Conservation (phyloP, 257 asterid species). For the Ajuga chamaepitys region DNA sequence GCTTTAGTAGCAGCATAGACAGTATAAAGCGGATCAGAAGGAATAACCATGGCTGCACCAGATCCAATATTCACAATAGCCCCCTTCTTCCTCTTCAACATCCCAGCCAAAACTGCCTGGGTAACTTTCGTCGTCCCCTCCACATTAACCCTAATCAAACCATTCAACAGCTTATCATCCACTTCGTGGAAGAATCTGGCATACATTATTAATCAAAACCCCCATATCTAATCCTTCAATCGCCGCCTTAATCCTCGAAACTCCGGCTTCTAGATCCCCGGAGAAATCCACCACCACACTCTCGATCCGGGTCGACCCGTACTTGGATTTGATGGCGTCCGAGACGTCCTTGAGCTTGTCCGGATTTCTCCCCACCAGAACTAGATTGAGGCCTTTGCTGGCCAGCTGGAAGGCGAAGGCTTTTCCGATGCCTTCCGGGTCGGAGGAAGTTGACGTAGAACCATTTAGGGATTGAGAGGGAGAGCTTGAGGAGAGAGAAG, state of each 20-base stretch:
- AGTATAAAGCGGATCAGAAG: constrained; percentile 91
- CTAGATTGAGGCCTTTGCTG: constrained; percentile 56
- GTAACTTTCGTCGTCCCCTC: constrained; percentile 90
- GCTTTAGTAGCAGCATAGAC: constrained; percentile 98
- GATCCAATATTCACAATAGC: too few species aligned
- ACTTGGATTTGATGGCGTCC: constrained; percentile 42
- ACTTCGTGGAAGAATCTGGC: constrained; percentile 90
- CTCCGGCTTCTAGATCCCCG: constrained; percentile 78
- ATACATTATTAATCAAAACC: constrained; percentile 63
- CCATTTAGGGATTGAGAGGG: constrained; percentile 46
- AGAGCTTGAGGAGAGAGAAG: constrained; percentile 33
- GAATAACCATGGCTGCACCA: constrained; percentile 79
- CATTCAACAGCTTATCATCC: constrained; percentile 69
- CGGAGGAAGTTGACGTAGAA: constrained; percentile 70
- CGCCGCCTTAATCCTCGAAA: constrained; percentile 49
- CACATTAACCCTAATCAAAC: constrained; percentile 75
- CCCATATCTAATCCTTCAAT: constrained; percentile 81
- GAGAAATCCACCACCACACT: constrained; percentile 82
- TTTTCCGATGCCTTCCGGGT: constrained; percentile 87
- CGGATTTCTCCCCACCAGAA: constrained; percentile 79
- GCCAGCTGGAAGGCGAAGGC: constrained; percentile 86
- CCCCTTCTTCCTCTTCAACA: constrained; percentile 80
- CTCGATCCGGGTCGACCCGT: constrained; percentile 60
- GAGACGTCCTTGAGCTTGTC: constrained; percentile 64
- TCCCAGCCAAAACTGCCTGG: constrained; percentile 73